Conservation (phyloP, 495 filamentous ascomycete species). For the Evernia prunastri region DNA sequence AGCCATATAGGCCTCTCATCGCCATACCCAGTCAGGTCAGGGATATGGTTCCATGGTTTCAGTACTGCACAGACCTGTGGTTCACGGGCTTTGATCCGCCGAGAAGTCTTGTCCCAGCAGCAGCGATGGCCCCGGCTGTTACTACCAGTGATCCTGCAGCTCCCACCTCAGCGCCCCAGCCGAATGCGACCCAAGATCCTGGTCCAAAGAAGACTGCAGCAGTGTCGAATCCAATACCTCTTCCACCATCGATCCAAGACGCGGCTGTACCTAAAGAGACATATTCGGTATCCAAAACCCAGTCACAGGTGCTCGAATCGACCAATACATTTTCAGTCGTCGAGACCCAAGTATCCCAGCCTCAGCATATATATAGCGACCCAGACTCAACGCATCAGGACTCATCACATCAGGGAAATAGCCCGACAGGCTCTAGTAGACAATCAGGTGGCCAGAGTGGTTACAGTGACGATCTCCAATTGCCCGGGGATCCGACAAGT, state of each 20-base stretch:
- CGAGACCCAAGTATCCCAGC: not conserved
- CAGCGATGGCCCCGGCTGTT: not conserved
- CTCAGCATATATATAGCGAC: not conserved
- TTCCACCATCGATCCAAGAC: not conserved
- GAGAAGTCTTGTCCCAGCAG: slow-evolving; percentile 8
- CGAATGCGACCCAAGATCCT: slow-evolving; percentile 5
- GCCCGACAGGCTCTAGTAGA: not conserved
- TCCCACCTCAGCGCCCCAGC: not conserved
- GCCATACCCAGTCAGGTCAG: slow-evolving; percentile 10
- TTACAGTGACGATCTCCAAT: too few relatives aligned
- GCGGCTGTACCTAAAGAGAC: not conserved
- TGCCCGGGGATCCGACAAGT: too few relatives aligned
- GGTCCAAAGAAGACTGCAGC: not conserved
- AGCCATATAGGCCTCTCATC: slow-evolving; percentile 11
- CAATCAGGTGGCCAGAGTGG: not conserved
- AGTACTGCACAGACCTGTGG: slow-evolving; percentile 1
- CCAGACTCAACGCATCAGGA: not conserved
- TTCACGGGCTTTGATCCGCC: slow-evolving; percentile 14
- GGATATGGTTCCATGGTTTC: not conserved
- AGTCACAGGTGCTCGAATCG: too few relatives aligned
- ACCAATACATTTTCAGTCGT: not conserved
- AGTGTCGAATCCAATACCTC: not conserved
- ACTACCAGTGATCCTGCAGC: not conserved
- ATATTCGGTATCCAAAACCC: not conserved
- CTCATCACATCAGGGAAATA: not conserved